phyloP scores from a whole-genome alignment of 2,329 filamentous ascomycete species.

The Fusarium sp. region DNA sequence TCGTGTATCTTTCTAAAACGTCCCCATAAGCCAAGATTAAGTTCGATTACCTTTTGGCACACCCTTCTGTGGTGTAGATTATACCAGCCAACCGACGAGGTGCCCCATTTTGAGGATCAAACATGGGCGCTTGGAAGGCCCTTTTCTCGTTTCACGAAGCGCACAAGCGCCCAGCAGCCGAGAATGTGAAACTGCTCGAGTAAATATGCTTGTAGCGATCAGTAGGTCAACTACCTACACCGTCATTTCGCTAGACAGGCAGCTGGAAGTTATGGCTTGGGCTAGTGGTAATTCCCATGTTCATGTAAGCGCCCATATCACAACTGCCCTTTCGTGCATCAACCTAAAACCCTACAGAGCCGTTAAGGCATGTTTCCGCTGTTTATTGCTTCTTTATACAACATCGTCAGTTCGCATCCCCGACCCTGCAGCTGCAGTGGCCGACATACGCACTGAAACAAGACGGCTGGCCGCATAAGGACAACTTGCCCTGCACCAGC shows the following conservation, averaged over 20 bases:
- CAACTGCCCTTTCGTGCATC: not conserved
- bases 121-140: conserved; percentile 31
- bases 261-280: not conserved
- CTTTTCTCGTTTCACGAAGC: conserved; percentile 42
- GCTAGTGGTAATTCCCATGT: not conserved
- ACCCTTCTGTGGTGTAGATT: conserved; percentile 9
- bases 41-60: conserved; percentile 1
- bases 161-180: conserved; percentile 36
- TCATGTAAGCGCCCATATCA: not conserved
- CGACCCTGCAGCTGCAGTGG: not conserved
- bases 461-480: conserved; percentile 25
- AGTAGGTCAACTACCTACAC: not conserved
- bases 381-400: not conserved
- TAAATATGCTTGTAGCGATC: not conserved
- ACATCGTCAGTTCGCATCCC: not conserved
- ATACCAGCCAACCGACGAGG: conserved; percentile 33
- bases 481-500: not conserved
- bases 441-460: conserved; percentile 22
- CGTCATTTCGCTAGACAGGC: not conserved
- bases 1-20: conserved; percentile 31
- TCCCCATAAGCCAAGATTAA: conserved; percentile 11
- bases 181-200: conserved; percentile 1
- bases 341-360: not conserved
- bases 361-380: conserved; percentile 2
- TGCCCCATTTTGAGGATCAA: conserved; percentile 32